A percentile compares a stretch with the other conserved stretches of the same genome.
These are phyloP conservation scores for Ceratocystis harringtonii DNA, from an alignment of 2,329 filamentous ascomycete species.

Conservation along the genomic window DNA sequence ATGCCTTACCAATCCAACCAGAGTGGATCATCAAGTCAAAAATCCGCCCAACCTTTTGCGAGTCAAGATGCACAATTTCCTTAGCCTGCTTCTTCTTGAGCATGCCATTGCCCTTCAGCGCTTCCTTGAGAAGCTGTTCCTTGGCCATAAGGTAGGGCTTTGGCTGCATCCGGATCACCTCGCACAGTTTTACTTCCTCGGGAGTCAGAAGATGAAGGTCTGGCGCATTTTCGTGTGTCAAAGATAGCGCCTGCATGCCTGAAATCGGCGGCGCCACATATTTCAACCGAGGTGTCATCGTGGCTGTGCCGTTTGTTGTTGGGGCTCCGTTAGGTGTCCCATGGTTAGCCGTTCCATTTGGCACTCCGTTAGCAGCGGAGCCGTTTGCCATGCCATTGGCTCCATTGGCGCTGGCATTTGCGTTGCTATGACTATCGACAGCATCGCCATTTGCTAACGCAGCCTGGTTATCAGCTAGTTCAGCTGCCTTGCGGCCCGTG, in stretches of 20 bases:
- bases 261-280: slow-evolving; percentile 41
- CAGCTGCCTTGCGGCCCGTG: slow-evolving; percentile 20
- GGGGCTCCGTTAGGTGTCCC: slow-evolving; percentile 16
- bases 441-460: slow-evolving; percentile 31
- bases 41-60: slow-evolving; percentile 68
- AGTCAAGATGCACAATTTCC: slow-evolving; percentile 71
- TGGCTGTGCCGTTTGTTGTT: slow-evolving; percentile 27
- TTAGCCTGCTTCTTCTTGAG: slow-evolving; percentile 90
- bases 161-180: slow-evolving; percentile 67
- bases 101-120: slow-evolving; percentile 71
- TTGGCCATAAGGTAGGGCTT: slow-evolving; percentile 95
- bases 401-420: slow-evolving; percentile 30
- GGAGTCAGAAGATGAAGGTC: slow-evolving; percentile 75
- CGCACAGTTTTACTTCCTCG: slow-evolving; percentile 77
- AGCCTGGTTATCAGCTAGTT: slow-evolving; percentile 20
- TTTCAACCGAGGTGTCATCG: slow-evolving; percentile 31
- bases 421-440: not conserved
- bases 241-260: slow-evolving; percentile 46
- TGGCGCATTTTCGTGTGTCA: slow-evolving; percentile 60
- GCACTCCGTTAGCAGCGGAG: slow-evolving; percentile 32
- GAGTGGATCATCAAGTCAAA: slow-evolving; percentile 92
- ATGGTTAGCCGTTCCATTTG: slow-evolving; percentile 30
- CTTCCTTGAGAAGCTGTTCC: slow-evolving; percentile 78
- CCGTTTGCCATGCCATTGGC: slow-evolving; percentile 42
- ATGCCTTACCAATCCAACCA: slow-evolving; percentile 83